Percentiles rank a stretch among this genome's conserved stretches.
Evolutionary conservation across 1,284 basidiomycete species (phyloP).

Genomic region (Tilletia indica): DNA sequence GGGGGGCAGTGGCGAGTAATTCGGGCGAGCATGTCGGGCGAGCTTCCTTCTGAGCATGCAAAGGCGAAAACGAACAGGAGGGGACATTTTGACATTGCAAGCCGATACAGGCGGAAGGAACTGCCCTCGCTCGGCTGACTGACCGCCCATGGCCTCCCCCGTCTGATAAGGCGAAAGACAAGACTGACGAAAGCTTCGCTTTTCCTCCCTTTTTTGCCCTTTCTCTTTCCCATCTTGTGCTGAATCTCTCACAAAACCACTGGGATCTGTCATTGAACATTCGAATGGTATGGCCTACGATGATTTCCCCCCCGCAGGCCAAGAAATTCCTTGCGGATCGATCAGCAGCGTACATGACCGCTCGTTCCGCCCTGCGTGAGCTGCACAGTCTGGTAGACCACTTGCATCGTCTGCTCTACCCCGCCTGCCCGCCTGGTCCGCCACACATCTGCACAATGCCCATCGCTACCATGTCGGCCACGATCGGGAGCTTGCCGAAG

Average conservation of each 20-base stretch:
- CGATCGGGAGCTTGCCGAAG: constrained; percentile 73
- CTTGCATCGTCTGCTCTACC: constrained; percentile 43
- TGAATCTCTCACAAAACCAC: too few relatives aligned
- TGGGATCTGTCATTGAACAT: too few relatives aligned
- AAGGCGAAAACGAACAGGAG: too few relatives aligned
- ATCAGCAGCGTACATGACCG: constrained; percentile 87
- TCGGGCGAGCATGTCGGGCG: not conserved
- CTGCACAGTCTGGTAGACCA: constrained; percentile 66
- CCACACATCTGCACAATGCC: constrained; percentile 1
- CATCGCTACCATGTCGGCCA: constrained; percentile 13
- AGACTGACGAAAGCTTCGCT: too few relatives aligned
- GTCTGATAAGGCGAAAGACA: too few relatives aligned
- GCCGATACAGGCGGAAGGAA: not conserved
- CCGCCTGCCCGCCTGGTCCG: constrained; percentile 40
- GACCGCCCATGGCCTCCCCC: too few relatives aligned
- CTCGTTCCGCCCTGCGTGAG: constrained; percentile 80
- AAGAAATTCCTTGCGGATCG: constrained; percentile 88
- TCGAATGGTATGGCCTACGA: too few relatives aligned
- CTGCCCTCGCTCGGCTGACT: too few relatives aligned
- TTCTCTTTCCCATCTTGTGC: too few relatives aligned
- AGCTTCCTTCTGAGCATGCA: not conserved
- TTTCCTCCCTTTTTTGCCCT: too few relatives aligned
- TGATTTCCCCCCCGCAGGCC: constrained; percentile 60
- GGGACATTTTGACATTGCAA: too few relatives aligned
- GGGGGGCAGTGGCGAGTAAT: not conserved